Base-by-base conservation (phyloP, 176 grass and related monocot genomes). In the Oryza glumipatula region DNA sequence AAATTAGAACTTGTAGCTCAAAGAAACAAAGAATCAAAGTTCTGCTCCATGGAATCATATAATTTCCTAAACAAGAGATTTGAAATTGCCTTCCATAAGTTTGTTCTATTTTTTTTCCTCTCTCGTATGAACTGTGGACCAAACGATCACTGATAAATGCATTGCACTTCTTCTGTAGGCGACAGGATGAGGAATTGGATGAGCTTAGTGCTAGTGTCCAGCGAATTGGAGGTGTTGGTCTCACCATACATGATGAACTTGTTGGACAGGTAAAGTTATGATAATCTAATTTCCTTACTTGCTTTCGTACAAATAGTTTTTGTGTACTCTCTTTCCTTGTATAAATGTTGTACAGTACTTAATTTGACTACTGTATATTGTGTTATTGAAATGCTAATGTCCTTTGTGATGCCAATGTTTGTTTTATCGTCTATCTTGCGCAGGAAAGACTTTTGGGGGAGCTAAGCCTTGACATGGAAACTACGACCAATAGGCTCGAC, bases 221-320 rank as follows among this genome's bases (percentile, higher is more conserved):
- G 77, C 86, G 89, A 85, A 98, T 98, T 86, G 96, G 96, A 69
- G 91, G 91, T 77, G 91, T 95, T 72, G 96, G 93, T 74, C 96
- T 98, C 58, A 98, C 96, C 23, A 94, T 95, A 80, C 93, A 98
- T 24, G 93, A 98, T 9, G 96, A 98, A 86, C 89, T 98, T 65
- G 65, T 68, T 1, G 93, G 93, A 23, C 93, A 98, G 88, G 96
- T 98, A 61, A 76, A 41, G 68, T 9, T 63, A 6, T 3, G 16
- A 24, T 30, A 13, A 44, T 58, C 47, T 13, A 30, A 65, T 72
- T 79, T 38, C 67, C 38, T 73, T 46, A 35, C 43, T 65, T 52
- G 19, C 49, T 48, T 65, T 44, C 22, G 9, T 46, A 36, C 35
- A 74, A 4, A 14, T 48, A n/a, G 38, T 68, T 79, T 9, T 7